Base-by-base conservation (phyloP, 805 yeast species). In the Spathaspora arborariae region DNA sequence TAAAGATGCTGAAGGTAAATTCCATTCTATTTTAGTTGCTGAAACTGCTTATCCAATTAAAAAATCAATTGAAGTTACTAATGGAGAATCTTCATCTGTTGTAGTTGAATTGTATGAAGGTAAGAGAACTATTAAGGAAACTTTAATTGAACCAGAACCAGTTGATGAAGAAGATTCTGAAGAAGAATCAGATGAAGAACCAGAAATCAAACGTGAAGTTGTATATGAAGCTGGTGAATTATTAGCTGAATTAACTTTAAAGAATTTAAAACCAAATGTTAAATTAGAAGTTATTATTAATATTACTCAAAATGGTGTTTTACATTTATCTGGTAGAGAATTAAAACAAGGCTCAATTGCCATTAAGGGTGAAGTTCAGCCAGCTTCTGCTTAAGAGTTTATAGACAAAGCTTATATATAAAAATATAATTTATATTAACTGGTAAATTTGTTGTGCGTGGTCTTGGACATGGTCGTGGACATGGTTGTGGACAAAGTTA, bases 1-100 rank as follows among this genome's bases (percentile, higher is more conserved):
- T 54, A 82, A 84, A 62, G 83, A 79, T 58, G 82, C 81, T 39
- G 81, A 81, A 46, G 92, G 89, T 56, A 73, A 75, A 49, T 88
- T 90, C 63, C 76, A 81, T 49, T 80, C 92, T 37, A 74, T 94
- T 39, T 70, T 94, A 45, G 82, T 85, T 50, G 79, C 82, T 44
- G 92, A 90, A 72, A 88, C 98, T 45, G 88, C 97, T 22, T 82
- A 83, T 67, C 99, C 99, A 55, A 86, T 88, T 62, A 86, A 88
- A 70, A 87, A 84, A 70, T 72, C 88, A 13, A 58, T 87, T 51
- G 72, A 80, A 44, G 76, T 92, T 56, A 75, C 79, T 53, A 79
- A 81, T 57, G 82, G 84, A 44, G 78, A 74, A 41, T 83, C 77
- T 44, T 76, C 83, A 49, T 55, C 65, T 20, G 86, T 82, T 38